Evolutionary conservation across 768 basidiomycete genomes (phyloP).

Genomic region (Trametes coccinea): DNA sequence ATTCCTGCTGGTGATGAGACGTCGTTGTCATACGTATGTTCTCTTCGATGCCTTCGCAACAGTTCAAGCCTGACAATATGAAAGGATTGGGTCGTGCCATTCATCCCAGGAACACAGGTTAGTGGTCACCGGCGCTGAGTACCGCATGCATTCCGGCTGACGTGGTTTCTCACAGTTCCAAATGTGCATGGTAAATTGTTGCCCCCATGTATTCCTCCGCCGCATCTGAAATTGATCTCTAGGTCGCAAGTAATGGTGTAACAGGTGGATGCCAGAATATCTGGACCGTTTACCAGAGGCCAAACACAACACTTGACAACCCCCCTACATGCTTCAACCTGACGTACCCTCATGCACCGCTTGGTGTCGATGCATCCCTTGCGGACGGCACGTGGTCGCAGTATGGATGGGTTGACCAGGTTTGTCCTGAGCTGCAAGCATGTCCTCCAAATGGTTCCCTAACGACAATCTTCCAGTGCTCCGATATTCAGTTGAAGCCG

Average conservation of each 20-base stretch:
- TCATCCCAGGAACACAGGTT: slow-evolving; percentile 56
- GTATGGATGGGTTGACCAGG: slow-evolving; percentile 62
- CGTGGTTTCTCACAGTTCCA: slow-evolving; percentile 46
- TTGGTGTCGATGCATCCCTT: slow-evolving; percentile 48
- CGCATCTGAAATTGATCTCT: neutral
- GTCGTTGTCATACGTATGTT: slow-evolving; percentile 48
- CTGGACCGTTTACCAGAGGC: slow-evolving; percentile 54
- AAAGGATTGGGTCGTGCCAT: slow-evolving; percentile 62
- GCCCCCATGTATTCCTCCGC: slow-evolving; percentile 7
- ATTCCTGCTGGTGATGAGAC: slow-evolving; percentile 44
- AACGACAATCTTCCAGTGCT: slow-evolving; percentile 57
- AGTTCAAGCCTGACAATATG: neutral
- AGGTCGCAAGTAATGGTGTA: slow-evolving; percentile 59
- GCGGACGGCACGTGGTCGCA: slow-evolving; percentile 52
- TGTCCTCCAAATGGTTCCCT: too few relatives aligned
- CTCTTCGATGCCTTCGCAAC: neutral
- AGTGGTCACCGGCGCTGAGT: slow-evolving; percentile 8
- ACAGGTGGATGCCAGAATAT: slow-evolving; percentile 62
- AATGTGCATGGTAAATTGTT: slow-evolving; percentile 59
- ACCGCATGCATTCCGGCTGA: neutral
- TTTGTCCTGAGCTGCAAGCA: too few relatives aligned
- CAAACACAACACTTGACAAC: slow-evolving; percentile 31
- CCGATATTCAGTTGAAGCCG: slow-evolving; percentile 53
- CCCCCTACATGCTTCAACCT: slow-evolving; percentile 52
- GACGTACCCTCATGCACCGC: slow-evolving; percentile 42